Evolutionary conservation across 352 stramenopile genomes (phyloP), one percentile per base, ranked within the genome.

Genomic region (Chrysophaeum taylorii): DNA sequence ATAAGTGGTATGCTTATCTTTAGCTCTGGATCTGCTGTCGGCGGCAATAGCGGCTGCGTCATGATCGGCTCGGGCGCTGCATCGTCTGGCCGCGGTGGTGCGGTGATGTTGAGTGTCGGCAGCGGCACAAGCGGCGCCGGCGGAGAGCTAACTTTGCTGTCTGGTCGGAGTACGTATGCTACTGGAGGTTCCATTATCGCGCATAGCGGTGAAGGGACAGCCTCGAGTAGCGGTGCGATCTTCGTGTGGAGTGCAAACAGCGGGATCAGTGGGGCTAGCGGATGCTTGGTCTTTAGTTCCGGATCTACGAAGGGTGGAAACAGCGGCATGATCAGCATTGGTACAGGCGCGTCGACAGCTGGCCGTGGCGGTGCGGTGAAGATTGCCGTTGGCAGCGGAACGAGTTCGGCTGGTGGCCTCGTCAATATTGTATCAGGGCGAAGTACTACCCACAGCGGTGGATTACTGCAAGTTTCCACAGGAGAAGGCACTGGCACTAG

Each of bases 321-420:
- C 64, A 73, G 69, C 38, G 80, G 80, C 0, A 52, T 27, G 7
- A 38, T 85, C 41, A 43, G 41, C n/a, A 66, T 85, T n/a, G 68
- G 53, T 37, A 80, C 77, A 27, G 80, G 80, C 15, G 41, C 37
- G 15, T 77, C 77, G 16, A 72, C 70, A 35, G 60, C 70, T 45
- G 79, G 81, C 14, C 18, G 48, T 39, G 79, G 77, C 52, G 81
- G 81, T 21, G 69, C 81, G n/a, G 73, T 87, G 36, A 33, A 68
- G 16, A 29, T 87, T 36, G 25, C 25, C 31, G 78, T 83, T 38
- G 78, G 77, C 21, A 63, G 53, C 33, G 87, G 85, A 31, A 74
- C 61, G 41, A 39, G 54, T 37, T 29, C 41, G 14, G 29, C 29
- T 15, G 70, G 67, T 64, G 86, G 85, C 31, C 75, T 74, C 50